Evolutionary conservation across 1,139 yeast genomes (phyloP), one percentile per base, ranked within the genome.

Genomic region (Magnusiomyces sp.): DNA sequence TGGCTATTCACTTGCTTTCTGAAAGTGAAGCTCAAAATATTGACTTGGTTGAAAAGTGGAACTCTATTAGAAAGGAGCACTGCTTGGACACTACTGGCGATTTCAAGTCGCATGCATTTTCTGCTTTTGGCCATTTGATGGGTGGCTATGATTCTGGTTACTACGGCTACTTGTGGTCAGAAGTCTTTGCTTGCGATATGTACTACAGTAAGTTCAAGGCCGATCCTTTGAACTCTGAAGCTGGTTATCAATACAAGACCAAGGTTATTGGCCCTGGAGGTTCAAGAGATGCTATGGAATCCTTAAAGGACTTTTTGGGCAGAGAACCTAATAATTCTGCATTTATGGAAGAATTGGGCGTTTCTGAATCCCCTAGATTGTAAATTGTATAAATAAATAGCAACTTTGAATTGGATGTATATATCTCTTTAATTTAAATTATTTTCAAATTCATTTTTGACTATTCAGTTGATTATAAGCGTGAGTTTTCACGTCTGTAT

Each of bases 101-200:
- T 38, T 68, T 68, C 32, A 61, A 68, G 29, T 77, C 83, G 7
- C 78, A 74, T 52, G 95, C 94, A 1, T 85, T 77, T 65, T 79
- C 83, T 36, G 79, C 90, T 1, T 86, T 87, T 64, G 90, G 88
- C 3, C 95, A 87, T 62, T 74, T 87, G 68, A 82, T 83, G 67
- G 89, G 87, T 45, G 94, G 95, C 5, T 87, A 87, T 62, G 89
- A 83, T 56, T 80, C 92, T 20, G 94, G 95, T 2, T 87, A 87
- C 68, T 87, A 86, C 61, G 95, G 95, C 2, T 87, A 87, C 65
- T 69, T 86, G 68, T 87, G 88, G 81, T 83, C 94, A 2, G 81
- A 81, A 58, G 95, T 85, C 23, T 87, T 81, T 71, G 94, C 95
- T 1, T 78, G 86, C 5, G 95, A 87, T 65, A 84, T 87, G 65